Percentiles rank a stretch among this genome's conserved stretches.
Evolutionary conservation across 2,329 filamentous ascomycete species (phyloP).

Genomic region (Talaromyces sp.): DNA sequence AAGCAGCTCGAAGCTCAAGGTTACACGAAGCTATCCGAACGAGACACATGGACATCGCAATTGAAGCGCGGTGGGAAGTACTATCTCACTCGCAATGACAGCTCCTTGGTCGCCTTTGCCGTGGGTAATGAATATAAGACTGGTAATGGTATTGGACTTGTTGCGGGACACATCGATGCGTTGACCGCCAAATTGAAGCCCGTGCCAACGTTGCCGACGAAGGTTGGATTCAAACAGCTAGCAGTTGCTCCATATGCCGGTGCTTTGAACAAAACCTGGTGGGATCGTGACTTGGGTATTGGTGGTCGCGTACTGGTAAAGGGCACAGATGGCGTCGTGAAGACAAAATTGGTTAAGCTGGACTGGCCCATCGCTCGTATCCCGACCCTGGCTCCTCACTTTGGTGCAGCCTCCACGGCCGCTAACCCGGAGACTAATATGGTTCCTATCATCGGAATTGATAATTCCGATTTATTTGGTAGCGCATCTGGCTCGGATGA

Average conservation of each 20-base stretch:
- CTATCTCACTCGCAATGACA: slow-evolving; percentile 79
- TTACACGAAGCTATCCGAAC: slow-evolving; percentile 69
- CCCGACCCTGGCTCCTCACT: slow-evolving; percentile 88
- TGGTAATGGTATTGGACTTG: slow-evolving; percentile 80
- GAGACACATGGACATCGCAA: slow-evolving; percentile 69
- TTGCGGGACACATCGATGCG: slow-evolving; percentile 90
- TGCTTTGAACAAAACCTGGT: slow-evolving; percentile 84
- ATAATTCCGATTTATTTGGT: slow-evolving; percentile 57
- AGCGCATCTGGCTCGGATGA: slow-evolving; percentile 21
- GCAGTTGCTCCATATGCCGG: slow-evolving; percentile 92
- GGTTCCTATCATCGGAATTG: slow-evolving; percentile 87
- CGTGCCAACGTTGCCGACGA: slow-evolving; percentile 74
- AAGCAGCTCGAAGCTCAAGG: slow-evolving; percentile 65
- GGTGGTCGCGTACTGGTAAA: slow-evolving; percentile 84
- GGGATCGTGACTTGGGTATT: slow-evolving; percentile 89
- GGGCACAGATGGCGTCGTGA: slow-evolving; percentile 70
- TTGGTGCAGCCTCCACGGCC: slow-evolving; percentile 63
- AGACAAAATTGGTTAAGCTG: slow-evolving; percentile 77
- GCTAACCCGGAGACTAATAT: slow-evolving; percentile 90
- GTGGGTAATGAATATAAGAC: slow-evolving; percentile 74
- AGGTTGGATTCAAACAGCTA: slow-evolving; percentile 80
- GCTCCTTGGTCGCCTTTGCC: slow-evolving; percentile 76
- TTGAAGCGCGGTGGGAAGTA: slow-evolving; percentile 80
- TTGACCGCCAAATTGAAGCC: slow-evolving; percentile 89
- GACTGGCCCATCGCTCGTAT: slow-evolving; percentile 92